These are phyloP conservation scores for Globisporangium cylindrosporum DNA, from an alignment of 352 stramenopile species.

Conservation along the genomic window DNA sequence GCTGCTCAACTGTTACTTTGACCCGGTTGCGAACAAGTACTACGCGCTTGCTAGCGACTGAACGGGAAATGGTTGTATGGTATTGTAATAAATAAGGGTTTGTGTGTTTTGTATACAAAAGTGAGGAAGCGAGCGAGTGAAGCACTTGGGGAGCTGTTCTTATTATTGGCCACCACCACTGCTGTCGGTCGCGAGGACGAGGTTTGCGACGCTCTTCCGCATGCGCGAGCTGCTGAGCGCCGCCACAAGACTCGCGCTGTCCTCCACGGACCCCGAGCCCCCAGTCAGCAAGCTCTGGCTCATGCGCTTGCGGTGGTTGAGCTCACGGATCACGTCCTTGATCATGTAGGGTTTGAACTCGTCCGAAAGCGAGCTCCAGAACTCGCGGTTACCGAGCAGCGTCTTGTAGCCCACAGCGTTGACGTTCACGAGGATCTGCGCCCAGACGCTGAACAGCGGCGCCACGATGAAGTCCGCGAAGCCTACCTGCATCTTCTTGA, in stretches of 20 bases:
- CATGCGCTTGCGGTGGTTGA: constrained; percentile 36
- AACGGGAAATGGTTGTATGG: not conserved
- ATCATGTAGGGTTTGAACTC: constrained; percentile 87
- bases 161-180: constrained; percentile 1
- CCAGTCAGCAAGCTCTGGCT: constrained; percentile 20
- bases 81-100: constrained; percentile 36
- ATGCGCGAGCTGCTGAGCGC: constrained; percentile 9
- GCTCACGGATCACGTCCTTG: constrained; percentile 66
- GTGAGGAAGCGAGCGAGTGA: no score
- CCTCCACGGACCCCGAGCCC: not conserved
- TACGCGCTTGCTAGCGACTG: constrained; percentile 49
- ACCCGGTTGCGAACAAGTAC: constrained; percentile 82
- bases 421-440: constrained; percentile 73
- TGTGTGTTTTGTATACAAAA: constrained; percentile 7
- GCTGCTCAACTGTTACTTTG: constrained; percentile 81
- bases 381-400: constrained; percentile 77
- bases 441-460: constrained; percentile 85
- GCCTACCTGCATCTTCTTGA: constrained; percentile 92
- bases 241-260: not conserved
- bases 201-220: constrained; percentile 14
- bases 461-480: constrained; percentile 95
- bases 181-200: constrained; percentile 14
- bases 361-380: constrained; percentile 73
- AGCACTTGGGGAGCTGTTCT: not conserved
- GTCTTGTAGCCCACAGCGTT: constrained; percentile 65